Percentiles rank a stretch among this genome's conserved stretches.
These are phyloP conservation scores for Yamadazyma nakazawae DNA, from an alignment of 805 yeast genomes.

Conservation along the genomic window DNA sequence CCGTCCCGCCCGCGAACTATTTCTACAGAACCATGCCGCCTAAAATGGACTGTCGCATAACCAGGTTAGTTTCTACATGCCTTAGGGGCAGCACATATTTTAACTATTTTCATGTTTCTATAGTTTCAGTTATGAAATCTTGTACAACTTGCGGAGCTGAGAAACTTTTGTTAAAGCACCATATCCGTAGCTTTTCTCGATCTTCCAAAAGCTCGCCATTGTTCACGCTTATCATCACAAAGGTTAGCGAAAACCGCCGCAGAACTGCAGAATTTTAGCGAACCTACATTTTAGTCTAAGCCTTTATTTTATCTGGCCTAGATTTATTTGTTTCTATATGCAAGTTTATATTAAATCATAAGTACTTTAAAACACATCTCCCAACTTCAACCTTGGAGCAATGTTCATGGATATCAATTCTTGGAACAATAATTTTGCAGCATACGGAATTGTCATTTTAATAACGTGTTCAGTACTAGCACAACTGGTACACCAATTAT, in stretches of 20 bases:
- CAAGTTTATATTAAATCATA: conserved; percentile 1
- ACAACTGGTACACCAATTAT: conserved; percentile 98
- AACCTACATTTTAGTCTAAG: neutral
- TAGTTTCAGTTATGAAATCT: too few species aligned
- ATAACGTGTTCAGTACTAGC: conserved; percentile 81
- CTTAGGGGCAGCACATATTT: neutral
- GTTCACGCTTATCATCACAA: neutral
- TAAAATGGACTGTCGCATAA: conserved; percentile 2
- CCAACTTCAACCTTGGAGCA: conserved; percentile 89
- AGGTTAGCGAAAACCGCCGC: neutral
- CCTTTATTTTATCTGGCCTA: neutral
- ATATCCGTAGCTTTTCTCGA: neutral
- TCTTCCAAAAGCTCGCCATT: too few species aligned
- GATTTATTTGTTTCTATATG: neutral
- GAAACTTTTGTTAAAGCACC: neutral
- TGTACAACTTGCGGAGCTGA: neutral
- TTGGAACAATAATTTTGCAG: conserved; percentile 97
- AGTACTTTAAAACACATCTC: conserved; percentile 64
- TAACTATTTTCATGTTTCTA: neutral
- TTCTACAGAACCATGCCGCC: neutral
- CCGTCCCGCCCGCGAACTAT: neutral
- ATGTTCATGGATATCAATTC: conserved; percentile 98
- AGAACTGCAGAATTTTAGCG: neutral
- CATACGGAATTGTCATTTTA: conserved; percentile 96
- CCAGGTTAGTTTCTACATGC: conserved; percentile 6